Percentiles rank a stretch among this genome's conserved stretches.
phyloP scores from a whole-genome alignment of 192 early-diverging fungal species.

The Coemansia aciculifera region DNA sequence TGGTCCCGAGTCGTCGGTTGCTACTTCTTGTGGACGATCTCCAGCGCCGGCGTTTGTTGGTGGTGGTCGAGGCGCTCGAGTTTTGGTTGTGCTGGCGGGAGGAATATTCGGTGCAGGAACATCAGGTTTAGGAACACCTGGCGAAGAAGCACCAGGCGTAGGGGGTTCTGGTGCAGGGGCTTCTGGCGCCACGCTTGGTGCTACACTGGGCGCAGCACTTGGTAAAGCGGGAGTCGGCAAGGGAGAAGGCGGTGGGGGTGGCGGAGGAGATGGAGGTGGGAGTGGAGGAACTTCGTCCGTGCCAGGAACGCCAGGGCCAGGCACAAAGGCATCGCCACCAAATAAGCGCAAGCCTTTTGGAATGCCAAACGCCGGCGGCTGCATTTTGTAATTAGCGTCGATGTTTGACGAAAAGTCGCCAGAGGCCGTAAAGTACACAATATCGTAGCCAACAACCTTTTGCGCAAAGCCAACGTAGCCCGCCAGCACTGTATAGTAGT shows the following conservation, averaged over 20 bases:
- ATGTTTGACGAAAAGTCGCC: background rate
- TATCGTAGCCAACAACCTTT: constrained; percentile 10
- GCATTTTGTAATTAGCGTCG: constrained; percentile 9
- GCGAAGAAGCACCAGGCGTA: background rate
- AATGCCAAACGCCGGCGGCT: background rate
- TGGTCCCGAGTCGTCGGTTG: background rate
- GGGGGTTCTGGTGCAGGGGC: background rate
- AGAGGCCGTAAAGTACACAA: constrained; percentile 4
- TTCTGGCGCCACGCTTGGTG: background rate
- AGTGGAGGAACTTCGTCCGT: background rate
- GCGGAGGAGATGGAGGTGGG: background rate
- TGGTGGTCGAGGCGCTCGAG: background rate
- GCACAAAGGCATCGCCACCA: background rate
- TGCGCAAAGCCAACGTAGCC: constrained; percentile 25
- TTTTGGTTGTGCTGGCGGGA: background rate
- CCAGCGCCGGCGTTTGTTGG: background rate
- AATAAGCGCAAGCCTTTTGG: background rate
- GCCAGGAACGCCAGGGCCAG: background rate
- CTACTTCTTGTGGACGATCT: background rate
- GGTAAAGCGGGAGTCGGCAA: background rate
- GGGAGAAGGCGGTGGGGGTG: background rate
- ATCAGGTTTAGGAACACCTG: background rate
- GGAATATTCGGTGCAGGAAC: background rate
- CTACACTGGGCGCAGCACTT: background rate
- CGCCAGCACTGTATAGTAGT: constrained; percentile 19